Conservation (phyloP, 768 basidiomycete genomes). For the Lactarius hengduanensis region DNA sequence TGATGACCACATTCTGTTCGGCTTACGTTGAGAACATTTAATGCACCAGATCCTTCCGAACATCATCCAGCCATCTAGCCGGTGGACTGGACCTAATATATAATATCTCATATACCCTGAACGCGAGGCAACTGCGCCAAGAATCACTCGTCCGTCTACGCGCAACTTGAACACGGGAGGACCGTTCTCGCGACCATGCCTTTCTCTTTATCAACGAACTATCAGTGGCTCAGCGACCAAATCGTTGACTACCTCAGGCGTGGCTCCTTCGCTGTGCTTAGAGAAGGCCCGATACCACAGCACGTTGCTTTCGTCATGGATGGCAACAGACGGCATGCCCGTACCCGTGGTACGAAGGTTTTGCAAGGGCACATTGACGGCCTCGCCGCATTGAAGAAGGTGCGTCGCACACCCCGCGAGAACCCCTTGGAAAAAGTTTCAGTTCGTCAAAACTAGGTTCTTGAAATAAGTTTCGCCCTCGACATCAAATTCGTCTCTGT, state of each 20-base stretch:
- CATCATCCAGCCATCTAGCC: too few species aligned
- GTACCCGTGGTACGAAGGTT: constrained; percentile 60
- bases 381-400: constrained; percentile 73
- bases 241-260: constrained; percentile 37
- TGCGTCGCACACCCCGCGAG: constrained; percentile 41
- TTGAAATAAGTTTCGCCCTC: constrained; percentile 83
- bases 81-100: background rate
- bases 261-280: constrained; percentile 62
- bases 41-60: background rate
- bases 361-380: constrained; percentile 82
- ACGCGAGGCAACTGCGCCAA: background rate
- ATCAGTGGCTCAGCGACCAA: constrained; percentile 27
- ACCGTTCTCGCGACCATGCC: constrained; percentile 2
- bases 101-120: background rate
- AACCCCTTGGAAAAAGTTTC: background rate
- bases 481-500: constrained; percentile 80
- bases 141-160: background rate
- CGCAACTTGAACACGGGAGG: background rate
- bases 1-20: background rate
- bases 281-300: constrained; percentile 79
- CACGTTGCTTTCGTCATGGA: constrained; percentile 98
- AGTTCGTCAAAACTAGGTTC: constrained; percentile 48
- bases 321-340: constrained; percentile 89
- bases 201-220: constrained; percentile 30
- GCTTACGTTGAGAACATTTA: background rate